phyloP scores from a whole-genome alignment of 2,329 filamentous ascomycete species.

The Trichoderma hamatum region DNA sequence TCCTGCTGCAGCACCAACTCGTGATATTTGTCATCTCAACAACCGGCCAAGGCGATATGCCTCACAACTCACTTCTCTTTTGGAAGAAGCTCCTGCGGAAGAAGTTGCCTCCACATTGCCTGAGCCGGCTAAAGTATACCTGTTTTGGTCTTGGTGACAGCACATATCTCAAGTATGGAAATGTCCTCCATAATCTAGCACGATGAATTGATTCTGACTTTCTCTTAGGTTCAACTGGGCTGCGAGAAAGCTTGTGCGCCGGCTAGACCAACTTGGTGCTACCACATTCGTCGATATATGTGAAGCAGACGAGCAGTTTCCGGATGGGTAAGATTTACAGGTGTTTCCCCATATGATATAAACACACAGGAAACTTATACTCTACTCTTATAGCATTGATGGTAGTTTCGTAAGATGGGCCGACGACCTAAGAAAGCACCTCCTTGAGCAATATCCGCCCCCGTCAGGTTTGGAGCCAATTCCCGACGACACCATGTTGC shows the following conservation, averaged over 20 bases:
- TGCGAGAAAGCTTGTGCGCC: slow-evolving; percentile 81
- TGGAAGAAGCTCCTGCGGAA: slow-evolving; percentile 85
- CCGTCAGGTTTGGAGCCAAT: slow-evolving; percentile 69
- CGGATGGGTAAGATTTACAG: slow-evolving; percentile 73
- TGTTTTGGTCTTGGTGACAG: slow-evolving; percentile 93
- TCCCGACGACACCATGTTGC: slow-evolving; percentile 71
- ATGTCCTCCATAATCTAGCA: neutral
- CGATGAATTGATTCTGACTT: neutral
- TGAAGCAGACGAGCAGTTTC: slow-evolving; percentile 91
- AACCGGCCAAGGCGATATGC: slow-evolving; percentile 92
- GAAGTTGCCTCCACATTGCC: slow-evolving; percentile 70
- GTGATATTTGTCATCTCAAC: slow-evolving; percentile 86
- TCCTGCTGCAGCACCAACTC: slow-evolving; percentile 56
- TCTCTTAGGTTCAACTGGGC: slow-evolving; percentile 83
- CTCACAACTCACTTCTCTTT: slow-evolving; percentile 77
- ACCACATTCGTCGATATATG: slow-evolving; percentile 74
- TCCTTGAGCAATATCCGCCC: slow-evolving; percentile 71
- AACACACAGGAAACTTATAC: neutral
- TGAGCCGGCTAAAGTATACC: slow-evolving; percentile 72
- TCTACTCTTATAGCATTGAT: slow-evolving; percentile 64
- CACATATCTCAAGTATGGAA: slow-evolving; percentile 80
- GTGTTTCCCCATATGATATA: too few species aligned
- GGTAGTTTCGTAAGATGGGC: slow-evolving; percentile 81
- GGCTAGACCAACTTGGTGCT: slow-evolving; percentile 82
- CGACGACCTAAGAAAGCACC: slow-evolving; percentile 63